Evolutionary conservation across 106 monocot species (phyloP), one percentile per base, ranked within the genome.

Genomic region (Dendrobium nobile): DNA sequence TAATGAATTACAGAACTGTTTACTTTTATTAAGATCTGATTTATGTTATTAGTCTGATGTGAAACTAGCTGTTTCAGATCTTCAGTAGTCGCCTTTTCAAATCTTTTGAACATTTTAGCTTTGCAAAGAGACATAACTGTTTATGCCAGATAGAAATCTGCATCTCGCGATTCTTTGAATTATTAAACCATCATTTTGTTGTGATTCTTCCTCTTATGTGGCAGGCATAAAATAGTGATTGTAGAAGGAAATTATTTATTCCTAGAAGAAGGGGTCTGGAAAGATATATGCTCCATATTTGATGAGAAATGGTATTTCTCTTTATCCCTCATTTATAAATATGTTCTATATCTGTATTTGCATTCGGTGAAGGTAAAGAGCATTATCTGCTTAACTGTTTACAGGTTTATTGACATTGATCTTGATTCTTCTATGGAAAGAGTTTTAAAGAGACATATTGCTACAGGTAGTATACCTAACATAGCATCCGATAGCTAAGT

Each of bases 231-330:
- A 77, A 31, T 93, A 77, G 91, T 98, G 56, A 88, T 98, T 77
- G 91, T 98, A 24, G 98, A 98, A 85, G 98, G 98, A 28, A 95
- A 95, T 82, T 98, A 98, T 72, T 84, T 98, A 77, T 85, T 98
- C 9, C 80, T 91, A 80, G 91, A 98, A 75, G 92, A 98, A 80
- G 92, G 85, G 40, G 47, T 72, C 67, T 98, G 95, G 94, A 91
- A 85, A 72, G 92, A 95, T 19, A 77, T 98, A 26, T 84, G 85
- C n/a, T 77, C 80, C 24, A 33, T 91, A 55, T 98, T 98, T 73
- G 89, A 98, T 78, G 95, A 98, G 82, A 98, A 95, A 90, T 98
- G 98, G 98, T 91, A 84, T 76, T 43, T 77, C 9, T 7, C 27
- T 45, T 68, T 15, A n/a, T 5, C 4, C n/a, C 5, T 42, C 74